Conservation (phyloP, 2,329 filamentous ascomycete species). For the Ceratocystis lukuohia region DNA sequence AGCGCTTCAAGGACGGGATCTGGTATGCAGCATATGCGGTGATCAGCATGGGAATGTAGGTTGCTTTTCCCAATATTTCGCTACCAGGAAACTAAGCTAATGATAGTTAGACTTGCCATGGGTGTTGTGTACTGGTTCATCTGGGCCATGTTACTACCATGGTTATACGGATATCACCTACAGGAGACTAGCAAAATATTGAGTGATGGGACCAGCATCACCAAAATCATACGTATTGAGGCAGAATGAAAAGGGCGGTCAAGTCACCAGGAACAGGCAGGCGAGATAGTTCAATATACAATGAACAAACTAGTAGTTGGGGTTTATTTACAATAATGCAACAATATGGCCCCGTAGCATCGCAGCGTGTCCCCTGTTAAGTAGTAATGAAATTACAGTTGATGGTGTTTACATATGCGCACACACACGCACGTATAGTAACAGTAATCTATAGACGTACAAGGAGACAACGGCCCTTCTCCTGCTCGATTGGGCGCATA, state of each 20-base stretch:
- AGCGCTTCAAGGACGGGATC: constrained; percentile 32
- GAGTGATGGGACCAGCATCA: constrained; percentile 54
- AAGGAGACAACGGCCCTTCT: background rate
- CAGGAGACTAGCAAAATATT: constrained; percentile 48
- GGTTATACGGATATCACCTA: constrained; percentile 44
- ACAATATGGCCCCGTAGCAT: background rate
- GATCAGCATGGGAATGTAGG: constrained; percentile 41
- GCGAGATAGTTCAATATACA: background rate
- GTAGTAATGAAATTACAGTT: background rate
- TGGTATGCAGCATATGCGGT: constrained; percentile 43
- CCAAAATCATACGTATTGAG: constrained; percentile 34
- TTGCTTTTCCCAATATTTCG: constrained; percentile 17
- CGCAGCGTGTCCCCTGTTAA: background rate
- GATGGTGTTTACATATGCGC: background rate
- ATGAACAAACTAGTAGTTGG: background rate
- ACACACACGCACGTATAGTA: too few relatives aligned
- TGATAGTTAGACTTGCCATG: constrained; percentile 36
- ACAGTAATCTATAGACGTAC: too few relatives aligned
- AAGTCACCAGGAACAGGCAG: background rate
- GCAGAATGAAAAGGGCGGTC: constrained; percentile 8
- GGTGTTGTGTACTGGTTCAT: constrained; percentile 55
- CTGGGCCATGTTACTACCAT: constrained; percentile 49
- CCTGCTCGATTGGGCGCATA: background rate
- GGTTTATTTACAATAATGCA: background rate
- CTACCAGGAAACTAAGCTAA: background rate